Evolutionary conservation across 352 stramenopile species (phyloP).

Genomic region (Phytophthora podocarpi): DNA sequence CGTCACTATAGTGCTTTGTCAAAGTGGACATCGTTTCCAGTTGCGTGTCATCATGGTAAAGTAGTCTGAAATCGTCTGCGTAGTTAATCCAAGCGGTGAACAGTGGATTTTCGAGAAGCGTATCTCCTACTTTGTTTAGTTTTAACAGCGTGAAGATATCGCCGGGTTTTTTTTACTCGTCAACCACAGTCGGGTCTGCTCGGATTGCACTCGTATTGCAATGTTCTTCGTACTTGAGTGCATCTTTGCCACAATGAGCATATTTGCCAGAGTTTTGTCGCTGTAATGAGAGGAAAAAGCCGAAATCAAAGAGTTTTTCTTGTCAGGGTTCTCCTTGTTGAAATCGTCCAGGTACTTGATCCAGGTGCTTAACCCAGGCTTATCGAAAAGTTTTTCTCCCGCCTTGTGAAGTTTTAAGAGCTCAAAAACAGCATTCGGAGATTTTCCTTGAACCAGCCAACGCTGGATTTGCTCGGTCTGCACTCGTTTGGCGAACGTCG

Average conservation of each 20-base stretch:
- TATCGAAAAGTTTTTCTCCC: constrained; percentile 7
- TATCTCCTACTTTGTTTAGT: constrained; percentile 4
- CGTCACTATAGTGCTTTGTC: background rate
- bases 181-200: constrained; percentile 2
- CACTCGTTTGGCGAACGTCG: background rate
- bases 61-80: constrained; percentile 7
- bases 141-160: constrained; percentile 8
- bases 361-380: constrained; percentile 12
- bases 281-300: constrained; percentile 2
- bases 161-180: background rate
- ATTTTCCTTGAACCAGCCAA: constrained; percentile 4
- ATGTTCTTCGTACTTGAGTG: too few species aligned
- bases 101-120: background rate
- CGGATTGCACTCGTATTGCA: constrained; percentile 3
- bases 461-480: constrained; percentile 11
- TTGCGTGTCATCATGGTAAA: background rate
- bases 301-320: constrained; percentile 1
- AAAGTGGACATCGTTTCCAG: constrained; percentile 1
- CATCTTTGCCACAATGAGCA: constrained; percentile 9
- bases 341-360: constrained; percentile 12
- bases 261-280: constrained; percentile 12
- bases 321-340: constrained; percentile 8
- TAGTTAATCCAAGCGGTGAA: constrained; percentile 18
- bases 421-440: background rate
- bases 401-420: constrained; percentile 9